Base-by-base conservation (phyloP, 1,284 basidiomycete species). In the Gomphus bonarii region DNA sequence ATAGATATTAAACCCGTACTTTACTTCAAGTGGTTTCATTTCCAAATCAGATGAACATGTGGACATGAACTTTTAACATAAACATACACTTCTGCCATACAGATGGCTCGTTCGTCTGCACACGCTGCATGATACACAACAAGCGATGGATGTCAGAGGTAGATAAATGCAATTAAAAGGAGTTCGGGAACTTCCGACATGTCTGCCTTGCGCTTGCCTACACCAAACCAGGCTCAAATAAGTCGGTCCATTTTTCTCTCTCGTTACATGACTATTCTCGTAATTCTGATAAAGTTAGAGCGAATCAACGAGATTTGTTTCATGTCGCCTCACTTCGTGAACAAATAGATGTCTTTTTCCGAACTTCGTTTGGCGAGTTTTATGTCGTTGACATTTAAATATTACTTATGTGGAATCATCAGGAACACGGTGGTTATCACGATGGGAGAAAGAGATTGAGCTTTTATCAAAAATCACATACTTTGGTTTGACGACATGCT, bases 341-440 rank as follows among this genome's bases (percentile, higher is more conserved):
- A 57, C 84, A 93, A 62, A 73, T 82, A 3, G 88, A 91, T 59
- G 81, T 78, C 61, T 82, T 90, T 0, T 68, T 91, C 16, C 78
- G 91, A 49, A 79, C 87, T 28, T 84, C 86, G 78, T 72, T 91
- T 16, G 91, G 91, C 91, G 60, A 54, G 81, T 69, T 55, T 42
- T 12, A 22, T 25, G 51, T 20, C 38, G 38, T 43, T 14, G 50
- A 49, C 16, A 28, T 40, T 7, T 22, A 18, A 46, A 57, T 36
- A 40, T 56, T 14, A 58, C 35, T 57, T 44, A 44, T n/a, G 4
- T 44, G 12, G 3, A 44, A 22, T 38, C 10, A 52, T 1, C 59
- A 93, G 91, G 92, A n/a, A 91, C 88, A 40, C 77, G 91, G 62
- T 88, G 88, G 85, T 70, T 94, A n/a, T 79, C 82, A 25, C 79